Evolutionary conservation across 73 alveolate species (phyloP).

Genomic region (Breviolum minutum): DNA sequence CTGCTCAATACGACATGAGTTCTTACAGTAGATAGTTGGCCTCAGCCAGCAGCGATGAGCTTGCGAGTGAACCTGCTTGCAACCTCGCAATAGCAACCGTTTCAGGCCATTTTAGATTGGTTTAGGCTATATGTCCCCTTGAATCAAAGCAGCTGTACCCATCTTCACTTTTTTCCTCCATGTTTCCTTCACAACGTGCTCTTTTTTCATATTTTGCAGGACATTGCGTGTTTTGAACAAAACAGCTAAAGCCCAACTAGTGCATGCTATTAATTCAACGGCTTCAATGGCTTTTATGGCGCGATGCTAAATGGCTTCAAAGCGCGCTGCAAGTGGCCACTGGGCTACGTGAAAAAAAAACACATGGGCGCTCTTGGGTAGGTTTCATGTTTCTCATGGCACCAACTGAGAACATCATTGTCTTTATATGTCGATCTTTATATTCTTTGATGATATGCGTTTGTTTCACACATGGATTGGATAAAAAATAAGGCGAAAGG

Average conservation of each 20-base stretch:
- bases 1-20: background rate
- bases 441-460: too few species aligned
- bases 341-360: background rate
- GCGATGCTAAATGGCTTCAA: constrained; percentile 36
- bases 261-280: background rate
- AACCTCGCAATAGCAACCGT: background rate
- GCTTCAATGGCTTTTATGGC: constrained; percentile 29
- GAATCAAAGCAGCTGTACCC: too few species aligned
- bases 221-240: too few species aligned
- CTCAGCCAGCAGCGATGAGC: background rate
- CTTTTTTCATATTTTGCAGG: too few species aligned
- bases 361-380: too few species aligned
- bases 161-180: background rate
- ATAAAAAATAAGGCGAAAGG: too few species aligned
- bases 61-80: constrained; percentile 37
- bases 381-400: too few species aligned
- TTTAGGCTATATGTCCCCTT: too few species aligned
- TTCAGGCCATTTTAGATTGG: background rate
- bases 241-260: background rate
- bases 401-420: too few species aligned
- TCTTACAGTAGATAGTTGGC: background rate
- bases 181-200: background rate
- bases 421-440: too few species aligned
- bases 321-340: background rate
- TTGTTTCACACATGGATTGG: too few species aligned